Conservation (phyloP, 2,329 filamentous ascomycete species). For the Fonsecaea multimorphosa region DNA sequence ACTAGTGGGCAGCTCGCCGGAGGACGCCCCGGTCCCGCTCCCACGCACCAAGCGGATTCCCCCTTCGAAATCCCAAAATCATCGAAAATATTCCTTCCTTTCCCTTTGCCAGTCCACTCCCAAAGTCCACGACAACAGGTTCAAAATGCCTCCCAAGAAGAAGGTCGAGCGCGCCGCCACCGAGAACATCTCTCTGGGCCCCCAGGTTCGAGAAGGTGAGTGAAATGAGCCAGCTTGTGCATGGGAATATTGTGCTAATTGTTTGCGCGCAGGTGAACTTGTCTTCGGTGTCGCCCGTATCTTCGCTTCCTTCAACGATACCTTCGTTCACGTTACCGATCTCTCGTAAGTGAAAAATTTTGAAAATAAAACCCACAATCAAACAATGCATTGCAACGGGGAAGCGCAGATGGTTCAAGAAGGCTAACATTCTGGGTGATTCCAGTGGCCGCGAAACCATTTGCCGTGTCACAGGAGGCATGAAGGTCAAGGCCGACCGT, state of each 20-base stretch:
- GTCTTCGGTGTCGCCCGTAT: conserved; percentile 98
- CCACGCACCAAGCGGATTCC: not conserved
- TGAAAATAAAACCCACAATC: conserved; percentile 27
- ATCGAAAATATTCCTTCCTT: conserved; percentile 6
- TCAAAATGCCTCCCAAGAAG: conserved; percentile 94
- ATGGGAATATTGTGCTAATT: conserved; percentile 29
- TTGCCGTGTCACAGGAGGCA: conserved; percentile 98
- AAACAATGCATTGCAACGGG: conserved; percentile 7
- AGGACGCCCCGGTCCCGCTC: not conserved
- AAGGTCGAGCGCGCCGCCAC: conserved; percentile 75
- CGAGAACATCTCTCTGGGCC: conserved; percentile 98
- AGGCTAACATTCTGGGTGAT: conserved; percentile 72
- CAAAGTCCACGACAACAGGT: conserved; percentile 2
- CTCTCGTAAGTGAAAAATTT: conserved; percentile 75
- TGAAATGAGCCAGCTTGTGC: conserved; percentile 34
- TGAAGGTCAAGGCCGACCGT: conserved; percentile 99
- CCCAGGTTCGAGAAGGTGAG: conserved; percentile 93
- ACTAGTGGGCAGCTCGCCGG: not conserved
- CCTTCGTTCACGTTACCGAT: conserved; percentile 99
- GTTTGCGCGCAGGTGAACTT: conserved; percentile 73
- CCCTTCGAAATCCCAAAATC: not conserved
- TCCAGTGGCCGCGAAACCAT: conserved; percentile 99
- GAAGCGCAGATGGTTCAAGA: conserved; percentile 45
- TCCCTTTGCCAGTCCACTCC: conserved; percentile 1
- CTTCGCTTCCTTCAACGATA: conserved; percentile 94